A percentile compares a stretch with the other conserved stretches of the same genome.
Evolutionary conservation across 2,329 filamentous ascomycete genomes (phyloP).

Genomic region (Thermothelomyces thermophilus): DNA sequence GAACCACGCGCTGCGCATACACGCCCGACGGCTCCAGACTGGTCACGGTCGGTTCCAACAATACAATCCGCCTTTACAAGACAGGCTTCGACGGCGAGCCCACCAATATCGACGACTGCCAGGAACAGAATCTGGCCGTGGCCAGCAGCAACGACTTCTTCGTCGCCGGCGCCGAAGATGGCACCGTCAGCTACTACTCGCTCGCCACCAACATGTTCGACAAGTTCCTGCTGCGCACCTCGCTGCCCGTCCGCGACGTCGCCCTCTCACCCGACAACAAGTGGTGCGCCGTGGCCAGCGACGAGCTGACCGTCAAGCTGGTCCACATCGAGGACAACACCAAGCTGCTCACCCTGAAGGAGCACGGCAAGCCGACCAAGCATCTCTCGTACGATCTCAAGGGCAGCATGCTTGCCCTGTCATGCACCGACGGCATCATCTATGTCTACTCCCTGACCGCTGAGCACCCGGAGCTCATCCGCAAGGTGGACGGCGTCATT

Average conservation of each 20-base stretch:
- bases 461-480: constrained; percentile 73
- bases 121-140: constrained; percentile 77
- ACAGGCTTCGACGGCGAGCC: constrained; percentile 91
- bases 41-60: constrained; percentile 88
- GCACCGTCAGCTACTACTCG: constrained; percentile 92
- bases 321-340: constrained; percentile 76
- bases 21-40: constrained; percentile 81
- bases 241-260: constrained; percentile 81
- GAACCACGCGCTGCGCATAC: constrained; percentile 80
- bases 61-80: constrained; percentile 85
- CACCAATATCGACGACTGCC: constrained; percentile 82
- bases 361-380: constrained; percentile 82
- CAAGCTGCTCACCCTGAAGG: constrained; percentile 68
- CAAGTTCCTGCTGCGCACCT: constrained; percentile 72
- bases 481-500: constrained; percentile 81
- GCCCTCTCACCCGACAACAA: constrained; percentile 72
- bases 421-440: constrained; percentile 80
- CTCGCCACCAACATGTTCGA: constrained; percentile 68
- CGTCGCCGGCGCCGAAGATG: constrained; percentile 85
- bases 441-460: constrained; percentile 82
- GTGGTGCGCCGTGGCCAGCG: constrained; percentile 94
- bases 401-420: constrained; percentile 68
- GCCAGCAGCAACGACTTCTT: constrained; percentile 75
- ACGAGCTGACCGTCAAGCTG: constrained; percentile 86
- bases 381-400: constrained; percentile 83